Evolutionary conservation across 2,329 filamentous ascomycete species (phyloP).

Genomic region (Arthrobotrys pseudoclavata): DNA sequence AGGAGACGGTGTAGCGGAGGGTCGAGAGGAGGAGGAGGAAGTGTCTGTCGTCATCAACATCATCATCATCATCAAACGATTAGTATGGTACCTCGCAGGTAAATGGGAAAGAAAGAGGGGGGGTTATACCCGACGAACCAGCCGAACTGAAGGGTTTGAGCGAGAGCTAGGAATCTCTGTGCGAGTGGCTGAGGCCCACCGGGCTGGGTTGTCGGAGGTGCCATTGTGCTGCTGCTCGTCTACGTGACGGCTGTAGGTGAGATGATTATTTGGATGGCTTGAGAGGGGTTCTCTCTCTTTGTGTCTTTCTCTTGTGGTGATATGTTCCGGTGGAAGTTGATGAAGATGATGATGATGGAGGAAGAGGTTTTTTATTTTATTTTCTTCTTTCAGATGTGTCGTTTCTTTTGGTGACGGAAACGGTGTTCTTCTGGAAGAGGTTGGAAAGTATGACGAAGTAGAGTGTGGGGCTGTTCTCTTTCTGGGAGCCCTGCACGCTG

Average conservation of each 20-base stretch:
- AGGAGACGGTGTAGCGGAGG: slow-evolving; percentile 85
- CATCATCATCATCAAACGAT: not conserved
- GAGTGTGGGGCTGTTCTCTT: slow-evolving; percentile 30
- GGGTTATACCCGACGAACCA: slow-evolving; percentile 84
- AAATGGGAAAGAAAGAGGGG: slow-evolving; percentile 57
- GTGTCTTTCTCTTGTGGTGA: not conserved
- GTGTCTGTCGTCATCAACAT: slow-evolving; percentile 76
- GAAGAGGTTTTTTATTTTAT: not conserved
- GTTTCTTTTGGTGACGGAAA: slow-evolving; percentile 18
- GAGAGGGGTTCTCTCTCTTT: not conserved
- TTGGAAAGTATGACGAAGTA: slow-evolving; percentile 28
- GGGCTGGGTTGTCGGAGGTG: slow-evolving; percentile 76
- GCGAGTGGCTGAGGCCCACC: slow-evolving; percentile 70
- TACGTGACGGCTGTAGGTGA: not conserved
- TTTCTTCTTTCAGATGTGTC: not conserved
- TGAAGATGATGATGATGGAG: not conserved
- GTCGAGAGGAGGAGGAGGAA: slow-evolving; percentile 86
- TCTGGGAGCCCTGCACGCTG: not conserved
- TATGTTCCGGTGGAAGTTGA: not conserved
- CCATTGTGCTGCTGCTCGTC: slow-evolving; percentile 69
- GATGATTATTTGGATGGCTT: not conserved
- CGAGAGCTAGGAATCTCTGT: slow-evolving; percentile 82
- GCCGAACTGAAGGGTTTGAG: slow-evolving; percentile 90
- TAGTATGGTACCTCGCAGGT: slow-evolving; percentile 16
- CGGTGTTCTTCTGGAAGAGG: slow-evolving; percentile 44